These are phyloP conservation scores for Globisporangium apiculatum DNA, from an alignment of 352 stramenopile species.

Conservation along the genomic window DNA sequence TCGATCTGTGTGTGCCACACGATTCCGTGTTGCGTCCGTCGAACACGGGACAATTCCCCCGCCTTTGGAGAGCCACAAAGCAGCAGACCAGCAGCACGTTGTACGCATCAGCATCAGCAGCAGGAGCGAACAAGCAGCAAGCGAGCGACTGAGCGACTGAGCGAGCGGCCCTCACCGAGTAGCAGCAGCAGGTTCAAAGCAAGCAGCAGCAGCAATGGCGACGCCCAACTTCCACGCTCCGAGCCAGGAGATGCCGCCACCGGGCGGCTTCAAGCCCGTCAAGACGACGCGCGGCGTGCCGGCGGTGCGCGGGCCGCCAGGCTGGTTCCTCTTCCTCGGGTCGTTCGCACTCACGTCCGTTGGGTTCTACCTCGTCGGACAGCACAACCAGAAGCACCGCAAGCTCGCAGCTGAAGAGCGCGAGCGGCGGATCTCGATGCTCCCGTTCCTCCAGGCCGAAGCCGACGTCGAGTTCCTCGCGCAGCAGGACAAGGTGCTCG, in stretches of 20 bases:
- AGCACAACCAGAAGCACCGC: slow-evolving; percentile 71
- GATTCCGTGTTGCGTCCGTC: too few species aligned
- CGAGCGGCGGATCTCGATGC: slow-evolving; percentile 89
- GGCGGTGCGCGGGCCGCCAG: slow-evolving; percentile 58
- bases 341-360: slow-evolving; percentile 65
- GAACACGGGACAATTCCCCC: too few species aligned
- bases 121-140: not conserved
- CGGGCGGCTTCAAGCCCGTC: slow-evolving; percentile 66
- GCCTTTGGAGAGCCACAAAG: too few species aligned
- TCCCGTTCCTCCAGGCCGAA: slow-evolving; percentile 94
- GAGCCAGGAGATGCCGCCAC: slow-evolving; percentile 81
- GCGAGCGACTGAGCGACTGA: too few species aligned
- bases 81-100: too few species aligned
- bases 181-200: too few species aligned
- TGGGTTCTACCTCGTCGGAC: slow-evolving; percentile 70
- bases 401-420: slow-evolving; percentile 79
- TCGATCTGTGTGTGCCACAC: too few species aligned
- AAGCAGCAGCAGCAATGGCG: slow-evolving; percentile 38
- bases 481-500: slow-evolving; percentile 83
- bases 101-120: not conserved
- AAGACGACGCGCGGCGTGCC: slow-evolving; percentile 63
- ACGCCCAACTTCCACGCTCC: slow-evolving; percentile 69
- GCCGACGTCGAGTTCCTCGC: slow-evolving; percentile 89
- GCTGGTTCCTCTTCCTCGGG: slow-evolving; percentile 73
- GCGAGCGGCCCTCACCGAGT: too few species aligned